Percentiles rank a stretch among this genome's conserved stretches.
These are phyloP conservation scores for Phlegmacium glaucopus DNA, from an alignment of 768 basidiomycete genomes.

Conservation along the genomic window DNA sequence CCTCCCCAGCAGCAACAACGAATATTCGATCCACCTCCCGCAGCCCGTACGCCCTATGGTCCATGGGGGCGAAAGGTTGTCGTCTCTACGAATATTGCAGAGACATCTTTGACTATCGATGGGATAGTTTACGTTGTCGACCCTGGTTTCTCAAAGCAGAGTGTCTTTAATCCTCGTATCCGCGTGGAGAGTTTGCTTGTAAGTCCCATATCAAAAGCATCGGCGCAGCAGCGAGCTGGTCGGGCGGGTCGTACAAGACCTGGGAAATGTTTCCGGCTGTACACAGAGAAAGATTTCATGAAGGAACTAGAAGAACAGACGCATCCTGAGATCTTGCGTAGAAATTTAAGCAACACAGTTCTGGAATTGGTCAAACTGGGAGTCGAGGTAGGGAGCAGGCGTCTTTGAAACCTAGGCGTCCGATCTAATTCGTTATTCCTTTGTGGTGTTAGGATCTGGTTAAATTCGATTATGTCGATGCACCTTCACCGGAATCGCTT, in stretches of 20 bases:
- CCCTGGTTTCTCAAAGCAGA: conserved; percentile 96
- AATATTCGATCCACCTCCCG: conserved; percentile 90
- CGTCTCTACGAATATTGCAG: conserved; percentile 95
- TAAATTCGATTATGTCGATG: conserved; percentile 85
- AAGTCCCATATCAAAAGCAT: conserved; percentile 94
- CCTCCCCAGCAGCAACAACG: conserved; percentile 94
- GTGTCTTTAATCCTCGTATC: conserved; percentile 96
- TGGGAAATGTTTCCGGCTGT: conserved; percentile 95
- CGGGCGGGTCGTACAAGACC: conserved; percentile 95
- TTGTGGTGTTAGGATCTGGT: conserved; percentile 64
- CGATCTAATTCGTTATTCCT: too few species aligned
- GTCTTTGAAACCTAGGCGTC: too few species aligned
- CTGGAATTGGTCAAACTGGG: conserved; percentile 93
- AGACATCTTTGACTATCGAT: conserved; percentile 96
- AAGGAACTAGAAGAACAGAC: conserved; percentile 95
- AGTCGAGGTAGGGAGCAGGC: conserved; percentile 82
- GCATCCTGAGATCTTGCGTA: conserved; percentile 91
- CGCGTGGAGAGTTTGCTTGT: conserved; percentile 93
- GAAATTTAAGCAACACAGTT: conserved; percentile 91
- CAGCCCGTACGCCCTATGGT: conserved; percentile 54
- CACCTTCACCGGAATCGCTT: conserved; percentile 91
- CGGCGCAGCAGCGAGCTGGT: conserved; percentile 93
- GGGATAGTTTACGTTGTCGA: conserved; percentile 99
- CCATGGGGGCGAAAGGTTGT: conserved; percentile 93
- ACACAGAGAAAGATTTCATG: conserved; percentile 97